A percentile compares a stretch with the other conserved stretches of the same genome.
Conservation (phyloP, 164 flowering plant species). For the Aristolochia contorta region DNA sequence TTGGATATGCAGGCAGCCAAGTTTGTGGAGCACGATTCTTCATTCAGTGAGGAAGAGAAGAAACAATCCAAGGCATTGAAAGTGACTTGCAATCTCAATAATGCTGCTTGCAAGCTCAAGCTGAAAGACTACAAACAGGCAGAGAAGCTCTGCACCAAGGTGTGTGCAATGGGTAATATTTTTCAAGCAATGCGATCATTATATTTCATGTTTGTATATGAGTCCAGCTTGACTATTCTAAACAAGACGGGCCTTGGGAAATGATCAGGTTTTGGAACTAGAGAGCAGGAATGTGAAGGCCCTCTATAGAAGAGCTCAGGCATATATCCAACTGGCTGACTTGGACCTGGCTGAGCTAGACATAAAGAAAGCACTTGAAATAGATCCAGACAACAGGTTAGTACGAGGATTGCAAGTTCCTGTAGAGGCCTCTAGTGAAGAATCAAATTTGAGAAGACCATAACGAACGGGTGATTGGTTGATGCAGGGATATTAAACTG, state of each 20-base stretch:
- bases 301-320: slow-evolving; percentile 86
- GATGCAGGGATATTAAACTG: slow-evolving; percentile 70
- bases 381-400: slow-evolving; percentile 86
- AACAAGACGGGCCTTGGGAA: background rate
- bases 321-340: slow-evolving; percentile 59
- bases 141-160: slow-evolving; percentile 90
- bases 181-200: background rate
- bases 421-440: background rate
- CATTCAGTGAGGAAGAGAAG: slow-evolving; percentile 85
- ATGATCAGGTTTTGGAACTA: slow-evolving; percentile 52
- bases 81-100: slow-evolving; percentile 72
- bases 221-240: background rate
- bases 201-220: background rate
- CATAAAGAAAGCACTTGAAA: slow-evolving; percentile 88
- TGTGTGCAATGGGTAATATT: slow-evolving; percentile 1
- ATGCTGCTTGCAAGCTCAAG: slow-evolving; percentile 94
- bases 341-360: slow-evolving; percentile 86
- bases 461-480: background rate
- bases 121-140: slow-evolving; percentile 81
- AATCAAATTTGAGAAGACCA: no score
- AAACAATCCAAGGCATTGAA: slow-evolving; percentile 66
- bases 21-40: slow-evolving; percentile 64
- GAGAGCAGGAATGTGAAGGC: slow-evolving; percentile 86
- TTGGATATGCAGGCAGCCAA: slow-evolving; percentile 54
- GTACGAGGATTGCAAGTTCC: background rate